These are phyloP conservation scores for Xylariaceae sp. DNA, from an alignment of 2,329 filamentous ascomycete species.

Conservation along the genomic window DNA sequence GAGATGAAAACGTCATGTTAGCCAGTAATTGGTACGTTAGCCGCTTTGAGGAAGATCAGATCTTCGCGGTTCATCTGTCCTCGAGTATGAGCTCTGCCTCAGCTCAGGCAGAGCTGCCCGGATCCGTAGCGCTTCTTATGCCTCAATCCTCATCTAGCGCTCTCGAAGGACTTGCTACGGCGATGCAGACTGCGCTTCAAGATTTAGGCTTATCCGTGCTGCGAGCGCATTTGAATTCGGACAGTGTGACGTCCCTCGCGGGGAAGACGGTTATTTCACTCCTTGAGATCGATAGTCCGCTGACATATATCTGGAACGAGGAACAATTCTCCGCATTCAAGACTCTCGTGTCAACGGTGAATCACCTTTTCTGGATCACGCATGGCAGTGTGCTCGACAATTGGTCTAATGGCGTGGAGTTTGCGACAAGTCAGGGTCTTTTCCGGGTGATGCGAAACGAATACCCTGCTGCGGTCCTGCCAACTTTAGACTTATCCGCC, in stretches of 20 bases:
- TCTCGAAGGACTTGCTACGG: background rate
- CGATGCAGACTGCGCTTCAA: background rate
- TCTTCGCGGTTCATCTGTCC: background rate
- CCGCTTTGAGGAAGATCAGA: background rate
- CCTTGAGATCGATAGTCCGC: slow-evolving; percentile 3
- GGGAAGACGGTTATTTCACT: slow-evolving; percentile 3
- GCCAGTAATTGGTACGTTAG: background rate
- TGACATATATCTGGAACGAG: background rate
- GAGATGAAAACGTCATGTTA: background rate
- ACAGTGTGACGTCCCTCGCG: background rate
- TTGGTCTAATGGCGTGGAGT: background rate
- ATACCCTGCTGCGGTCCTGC: slow-evolving; percentile 1
- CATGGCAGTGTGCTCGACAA: background rate
- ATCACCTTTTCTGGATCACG: slow-evolving; percentile 2
- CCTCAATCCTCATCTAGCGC: background rate
- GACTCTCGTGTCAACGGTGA: background rate
- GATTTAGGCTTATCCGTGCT: background rate
- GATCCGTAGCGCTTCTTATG: background rate
- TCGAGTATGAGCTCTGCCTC: background rate
- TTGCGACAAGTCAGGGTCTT: background rate
- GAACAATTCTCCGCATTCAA: slow-evolving; percentile 2
- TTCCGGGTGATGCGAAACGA: slow-evolving; percentile 6
- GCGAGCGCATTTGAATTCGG: background rate
- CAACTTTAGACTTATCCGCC: background rate
- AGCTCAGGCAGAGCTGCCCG: background rate